Conservation (phyloP, 2,329 filamentous ascomycete species). For the Lachnellula willkommii region DNA sequence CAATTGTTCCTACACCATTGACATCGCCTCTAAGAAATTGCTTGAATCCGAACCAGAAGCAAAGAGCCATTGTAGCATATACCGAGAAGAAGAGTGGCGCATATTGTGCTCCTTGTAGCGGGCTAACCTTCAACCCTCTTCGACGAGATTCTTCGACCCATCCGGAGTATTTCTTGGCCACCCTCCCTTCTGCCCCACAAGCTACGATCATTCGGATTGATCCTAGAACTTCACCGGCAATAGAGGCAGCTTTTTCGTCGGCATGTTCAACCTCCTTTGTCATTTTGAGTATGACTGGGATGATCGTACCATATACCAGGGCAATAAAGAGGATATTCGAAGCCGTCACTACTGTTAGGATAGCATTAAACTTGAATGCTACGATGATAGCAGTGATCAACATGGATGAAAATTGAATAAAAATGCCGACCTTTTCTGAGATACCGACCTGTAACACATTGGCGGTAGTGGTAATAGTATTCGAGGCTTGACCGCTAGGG, state of each 20-base stretch:
- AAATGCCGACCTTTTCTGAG: constrained; percentile 56
- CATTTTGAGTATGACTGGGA: constrained; percentile 53
- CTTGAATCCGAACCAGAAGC: constrained; percentile 59
- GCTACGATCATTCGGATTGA: constrained; percentile 58
- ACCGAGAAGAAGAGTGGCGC: constrained; percentile 39
- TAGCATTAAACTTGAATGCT: constrained; percentile 54
- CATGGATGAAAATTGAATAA: constrained; percentile 51
- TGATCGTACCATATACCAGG: constrained; percentile 41
- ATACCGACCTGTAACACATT: constrained; percentile 62
- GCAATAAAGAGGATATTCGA: constrained; percentile 52
- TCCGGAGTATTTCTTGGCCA: constrained; percentile 47
- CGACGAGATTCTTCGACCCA: constrained; percentile 51
- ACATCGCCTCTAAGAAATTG: constrained; percentile 44
- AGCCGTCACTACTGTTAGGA: constrained; percentile 53
- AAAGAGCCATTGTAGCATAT: constrained; percentile 45
- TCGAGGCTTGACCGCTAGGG: constrained; percentile 39
- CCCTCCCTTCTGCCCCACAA: constrained; percentile 54
- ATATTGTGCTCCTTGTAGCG: constrained; percentile 49
- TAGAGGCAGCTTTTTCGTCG: constrained; percentile 52
- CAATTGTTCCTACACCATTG: constrained; percentile 46
- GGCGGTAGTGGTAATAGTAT: constrained; percentile 56
- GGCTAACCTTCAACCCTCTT: constrained; percentile 45
- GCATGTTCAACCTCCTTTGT: constrained; percentile 41
- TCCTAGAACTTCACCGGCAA: constrained; percentile 57
- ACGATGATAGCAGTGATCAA: constrained; percentile 49